Evolutionary conservation across 78 protist species (phyloP).

Genomic region (Guillardia theta): DNA sequence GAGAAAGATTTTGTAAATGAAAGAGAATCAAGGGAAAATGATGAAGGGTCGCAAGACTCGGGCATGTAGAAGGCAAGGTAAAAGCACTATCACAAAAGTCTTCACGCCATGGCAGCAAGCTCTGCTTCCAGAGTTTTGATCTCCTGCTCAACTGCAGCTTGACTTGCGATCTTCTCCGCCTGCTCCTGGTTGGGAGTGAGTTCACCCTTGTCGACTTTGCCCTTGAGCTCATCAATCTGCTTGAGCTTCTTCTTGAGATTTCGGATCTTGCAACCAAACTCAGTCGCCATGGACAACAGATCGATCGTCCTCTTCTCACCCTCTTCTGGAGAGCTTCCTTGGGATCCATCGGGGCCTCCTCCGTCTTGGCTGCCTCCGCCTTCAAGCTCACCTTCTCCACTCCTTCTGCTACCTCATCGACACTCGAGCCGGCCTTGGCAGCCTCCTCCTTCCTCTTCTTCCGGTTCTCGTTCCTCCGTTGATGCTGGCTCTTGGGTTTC

Average conservation of each 20-base stretch:
- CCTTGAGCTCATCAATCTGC: conserved; percentile 5
- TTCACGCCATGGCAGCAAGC: too few species aligned
- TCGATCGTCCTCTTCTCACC: not conserved
- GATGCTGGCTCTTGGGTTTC: conserved; percentile 5
- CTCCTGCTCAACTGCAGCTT: not conserved
- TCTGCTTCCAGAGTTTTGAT: not conserved
- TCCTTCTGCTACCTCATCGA: not conserved
- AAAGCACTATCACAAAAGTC: too few species aligned
- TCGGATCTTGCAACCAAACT: not conserved
- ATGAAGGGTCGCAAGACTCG: too few species aligned
- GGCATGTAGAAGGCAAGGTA: too few species aligned
- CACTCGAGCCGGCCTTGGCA: not conserved
- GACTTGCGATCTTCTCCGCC: not conserved
- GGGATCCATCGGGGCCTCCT: not conserved
- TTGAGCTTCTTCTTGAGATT: not conserved
- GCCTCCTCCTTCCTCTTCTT: not conserved
- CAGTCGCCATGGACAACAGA: not conserved
- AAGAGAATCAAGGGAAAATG: too few species aligned
- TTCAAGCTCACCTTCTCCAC: not conserved
- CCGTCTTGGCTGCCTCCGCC: not conserved
- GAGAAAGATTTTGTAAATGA: too few species aligned
- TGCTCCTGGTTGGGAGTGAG: not conserved
- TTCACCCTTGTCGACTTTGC: not conserved
- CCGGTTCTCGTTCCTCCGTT: not conserved
- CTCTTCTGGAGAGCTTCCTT: not conserved